Percentiles rank a stretch among this genome's conserved stretches.
Evolutionary conservation across 75 land plant species (phyloP).

Genomic region (Chamaecyparis obtusa): DNA sequence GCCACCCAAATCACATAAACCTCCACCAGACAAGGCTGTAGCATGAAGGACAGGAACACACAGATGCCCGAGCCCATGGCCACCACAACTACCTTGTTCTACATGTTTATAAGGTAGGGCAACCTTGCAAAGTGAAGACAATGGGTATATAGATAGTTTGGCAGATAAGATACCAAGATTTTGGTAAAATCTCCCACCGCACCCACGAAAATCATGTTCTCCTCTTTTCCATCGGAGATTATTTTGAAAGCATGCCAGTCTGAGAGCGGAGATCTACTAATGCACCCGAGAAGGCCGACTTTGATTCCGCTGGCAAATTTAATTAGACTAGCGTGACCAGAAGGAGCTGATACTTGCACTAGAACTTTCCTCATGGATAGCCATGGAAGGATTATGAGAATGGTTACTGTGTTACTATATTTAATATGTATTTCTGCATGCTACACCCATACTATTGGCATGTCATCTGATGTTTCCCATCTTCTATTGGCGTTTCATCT

Average conservation of each 20-base stretch:
- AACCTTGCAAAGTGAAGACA: conserved; percentile 47
- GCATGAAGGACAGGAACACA: conserved; percentile 53
- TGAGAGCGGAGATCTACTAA: no score
- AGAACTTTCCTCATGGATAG: conserved; percentile 36
- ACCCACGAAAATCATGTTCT: conserved; percentile 43
- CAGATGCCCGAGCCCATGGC: conserved; percentile 66
- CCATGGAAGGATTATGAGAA: conserved; percentile 54
- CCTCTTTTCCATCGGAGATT: no score
- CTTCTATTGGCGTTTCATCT: no score
- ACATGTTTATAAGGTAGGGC: conserved; percentile 56
- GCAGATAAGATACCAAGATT: conserved; percentile 46
- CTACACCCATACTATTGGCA: no score
- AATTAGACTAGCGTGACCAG: conserved; percentile 49
- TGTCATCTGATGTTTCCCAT: no score
- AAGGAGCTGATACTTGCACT: conserved; percentile 27
- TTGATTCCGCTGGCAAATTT: conserved; percentile 43
- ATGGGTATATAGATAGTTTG: conserved; percentile 54
- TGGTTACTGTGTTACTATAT: no score
- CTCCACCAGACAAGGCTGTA: conserved; percentile 47
- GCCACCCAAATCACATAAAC: conserved; percentile 57
- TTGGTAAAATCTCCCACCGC: conserved; percentile 72
- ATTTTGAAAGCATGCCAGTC: no score
- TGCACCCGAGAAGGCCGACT: no score
- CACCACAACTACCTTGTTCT: conserved; percentile 39
- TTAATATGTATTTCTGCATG: no score